A percentile compares a stretch with the other conserved stretches of the same genome.
Conservation (phyloP, 495 filamentous ascomycete species). For the Mytilinidion resinicola region DNA sequence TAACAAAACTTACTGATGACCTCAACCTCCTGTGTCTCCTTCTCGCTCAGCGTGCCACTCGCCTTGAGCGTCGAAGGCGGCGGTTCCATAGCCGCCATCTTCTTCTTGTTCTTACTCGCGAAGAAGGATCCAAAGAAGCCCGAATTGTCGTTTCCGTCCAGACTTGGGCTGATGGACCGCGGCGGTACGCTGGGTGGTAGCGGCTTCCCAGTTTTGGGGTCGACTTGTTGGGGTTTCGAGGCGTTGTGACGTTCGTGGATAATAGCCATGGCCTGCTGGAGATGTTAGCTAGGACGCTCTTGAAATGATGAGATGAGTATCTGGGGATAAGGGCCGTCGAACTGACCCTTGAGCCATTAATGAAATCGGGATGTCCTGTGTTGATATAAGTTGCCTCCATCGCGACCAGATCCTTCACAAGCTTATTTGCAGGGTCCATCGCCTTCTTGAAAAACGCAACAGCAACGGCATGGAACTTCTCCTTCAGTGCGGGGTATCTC, state of each 20-base stretch:
- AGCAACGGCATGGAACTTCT: slow-evolving; percentile 94
- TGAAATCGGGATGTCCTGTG: slow-evolving; percentile 95
- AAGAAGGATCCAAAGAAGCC: slow-evolving; percentile 98
- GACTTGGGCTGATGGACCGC: slow-evolving; percentile 60
- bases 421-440: slow-evolving; percentile 95
- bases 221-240: slow-evolving; percentile 86
- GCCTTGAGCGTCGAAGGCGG: slow-evolving; percentile 91
- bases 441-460: slow-evolving; percentile 95
- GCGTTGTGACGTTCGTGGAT: slow-evolving; percentile 83
- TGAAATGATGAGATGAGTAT: too few relatives aligned
- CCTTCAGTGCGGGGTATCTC: slow-evolving; percentile 86
- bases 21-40: slow-evolving; percentile 91
- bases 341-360: slow-evolving; percentile 62
- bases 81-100: slow-evolving; percentile 97
- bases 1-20: slow-evolving; percentile 75
- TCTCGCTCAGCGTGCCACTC: slow-evolving; percentile 82
- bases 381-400: slow-evolving; percentile 99
- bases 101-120: slow-evolving; percentile 98
- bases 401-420: slow-evolving; percentile 83
- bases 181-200: slow-evolving; percentile 61
- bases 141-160: slow-evolving; percentile 50
- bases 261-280: slow-evolving; percentile 72
- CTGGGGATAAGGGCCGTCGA: too few relatives aligned
- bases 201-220: slow-evolving; percentile 97
- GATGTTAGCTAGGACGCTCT: too few relatives aligned